Conservation (phyloP, 208 protist genomes). For the Crithidia fasciculata region DNA sequence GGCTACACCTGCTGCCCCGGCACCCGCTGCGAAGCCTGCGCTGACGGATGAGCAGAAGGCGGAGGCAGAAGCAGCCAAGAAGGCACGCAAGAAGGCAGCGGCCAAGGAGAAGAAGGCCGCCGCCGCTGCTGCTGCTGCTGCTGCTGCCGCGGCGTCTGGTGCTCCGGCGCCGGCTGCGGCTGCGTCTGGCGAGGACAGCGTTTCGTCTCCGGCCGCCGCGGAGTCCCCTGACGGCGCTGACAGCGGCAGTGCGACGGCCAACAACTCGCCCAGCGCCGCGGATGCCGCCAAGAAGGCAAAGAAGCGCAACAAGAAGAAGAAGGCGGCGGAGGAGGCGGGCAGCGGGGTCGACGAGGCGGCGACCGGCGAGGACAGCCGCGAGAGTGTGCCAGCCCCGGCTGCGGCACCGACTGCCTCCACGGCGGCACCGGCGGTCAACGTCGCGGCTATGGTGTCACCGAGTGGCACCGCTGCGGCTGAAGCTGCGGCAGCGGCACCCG, state of each 20-base stretch:
- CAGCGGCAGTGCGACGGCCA: conserved; percentile 7
- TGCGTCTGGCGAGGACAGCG: background rate
- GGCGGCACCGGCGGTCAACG: no score
- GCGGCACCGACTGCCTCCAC: no score
- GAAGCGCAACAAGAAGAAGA: conserved; percentile 23
- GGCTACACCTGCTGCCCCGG: no score
- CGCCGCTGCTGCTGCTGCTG: background rate
- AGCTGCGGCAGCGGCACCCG: no score
- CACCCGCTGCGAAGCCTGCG: background rate
- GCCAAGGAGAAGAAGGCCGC: conserved; percentile 16
- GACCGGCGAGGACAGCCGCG: background rate
- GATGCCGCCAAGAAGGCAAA: conserved; percentile 20
- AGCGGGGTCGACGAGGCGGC: background rate
- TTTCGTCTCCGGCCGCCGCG: background rate
- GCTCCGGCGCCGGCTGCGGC: background rate
- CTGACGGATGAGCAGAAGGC: conserved; percentile 17
- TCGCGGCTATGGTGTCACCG: no score
- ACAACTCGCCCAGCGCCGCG: conserved; percentile 4
- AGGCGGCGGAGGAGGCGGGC: background rate
- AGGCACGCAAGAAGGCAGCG: conserved; percentile 13
- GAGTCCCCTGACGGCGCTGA: background rate
- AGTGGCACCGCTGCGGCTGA: no score
- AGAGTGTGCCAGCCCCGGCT: no score
- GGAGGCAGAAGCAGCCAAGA: conserved; percentile 5
- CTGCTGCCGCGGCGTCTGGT: background rate